phyloP scores from a whole-genome alignment of 441 rosid genomes.

The Euphorbia corollata region DNA sequence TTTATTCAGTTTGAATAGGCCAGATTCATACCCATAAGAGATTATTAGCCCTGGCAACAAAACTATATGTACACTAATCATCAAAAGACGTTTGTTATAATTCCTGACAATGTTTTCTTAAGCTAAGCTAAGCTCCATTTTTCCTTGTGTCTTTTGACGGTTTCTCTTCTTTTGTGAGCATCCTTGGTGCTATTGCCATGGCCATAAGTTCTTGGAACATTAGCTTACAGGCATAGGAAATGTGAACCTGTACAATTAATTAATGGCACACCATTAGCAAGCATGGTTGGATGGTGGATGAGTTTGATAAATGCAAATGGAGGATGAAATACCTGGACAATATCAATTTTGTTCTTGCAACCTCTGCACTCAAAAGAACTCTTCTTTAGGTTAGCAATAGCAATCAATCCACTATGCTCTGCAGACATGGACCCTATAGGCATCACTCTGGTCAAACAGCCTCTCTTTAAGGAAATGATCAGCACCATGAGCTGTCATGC shows the following conservation, averaged over 20 bases:
- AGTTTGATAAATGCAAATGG: background rate
- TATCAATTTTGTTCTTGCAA: slow-evolving; percentile 89
- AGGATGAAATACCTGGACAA: slow-evolving; percentile 57
- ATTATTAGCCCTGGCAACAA: background rate
- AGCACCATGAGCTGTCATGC: slow-evolving; percentile 98
- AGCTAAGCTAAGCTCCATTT: slow-evolving; percentile 45
- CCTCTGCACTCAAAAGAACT: slow-evolving; percentile 91
- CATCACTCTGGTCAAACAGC: slow-evolving; percentile 94
- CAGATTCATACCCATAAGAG: background rate
- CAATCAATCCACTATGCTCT: slow-evolving; percentile 85
- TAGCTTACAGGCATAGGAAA: slow-evolving; percentile 88
- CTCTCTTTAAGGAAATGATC: slow-evolving; percentile 89
- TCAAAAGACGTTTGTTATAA: background rate
- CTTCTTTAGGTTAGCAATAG: slow-evolving; percentile 89
- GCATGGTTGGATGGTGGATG: background rate
- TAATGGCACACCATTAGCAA: background rate
- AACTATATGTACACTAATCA: background rate
- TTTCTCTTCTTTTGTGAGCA: slow-evolving; percentile 66
- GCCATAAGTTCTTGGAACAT: slow-evolving; percentile 97
- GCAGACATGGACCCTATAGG: slow-evolving; percentile 89
- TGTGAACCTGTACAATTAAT: slow-evolving; percentile 53
- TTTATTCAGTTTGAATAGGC: background rate
- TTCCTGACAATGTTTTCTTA: too few relatives aligned
- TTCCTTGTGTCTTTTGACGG: slow-evolving; percentile 44
- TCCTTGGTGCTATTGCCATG: slow-evolving; percentile 95